Conservation (phyloP, 2,329 filamentous ascomycete species). For the Colletotrichum endophyticum region DNA sequence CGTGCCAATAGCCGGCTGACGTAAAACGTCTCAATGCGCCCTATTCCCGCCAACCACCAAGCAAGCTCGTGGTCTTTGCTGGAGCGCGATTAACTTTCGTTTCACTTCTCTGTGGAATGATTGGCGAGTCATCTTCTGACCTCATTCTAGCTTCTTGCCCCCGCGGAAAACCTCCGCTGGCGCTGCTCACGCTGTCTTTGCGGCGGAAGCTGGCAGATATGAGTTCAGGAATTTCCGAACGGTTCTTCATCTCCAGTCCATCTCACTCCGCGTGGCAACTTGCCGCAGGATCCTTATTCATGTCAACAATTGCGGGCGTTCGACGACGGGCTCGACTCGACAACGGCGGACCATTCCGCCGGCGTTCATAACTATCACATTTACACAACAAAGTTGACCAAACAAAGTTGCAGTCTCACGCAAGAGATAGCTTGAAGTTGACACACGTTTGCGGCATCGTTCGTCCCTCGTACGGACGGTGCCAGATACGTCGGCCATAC, state of each 20-base stretch:
- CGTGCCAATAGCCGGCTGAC: not conserved
- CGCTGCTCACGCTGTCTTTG: not conserved
- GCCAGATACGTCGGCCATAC: not conserved
- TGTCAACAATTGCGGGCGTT: not conserved
- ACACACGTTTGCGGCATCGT: not conserved
- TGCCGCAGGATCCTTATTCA: not conserved
- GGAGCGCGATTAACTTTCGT: not conserved
- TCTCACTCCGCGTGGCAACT: not conserved
- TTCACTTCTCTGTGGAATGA: not conserved
- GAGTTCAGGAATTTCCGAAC: not conserved
- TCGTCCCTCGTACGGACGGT: not conserved
- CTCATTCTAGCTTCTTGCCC: not conserved
- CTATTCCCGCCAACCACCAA: not conserved
- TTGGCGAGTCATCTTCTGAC: not conserved
- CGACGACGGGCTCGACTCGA: not conserved
- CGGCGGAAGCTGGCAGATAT: not conserved
- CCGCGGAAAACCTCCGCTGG: not conserved
- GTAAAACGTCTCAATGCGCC: not conserved
- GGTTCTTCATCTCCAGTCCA: not conserved
- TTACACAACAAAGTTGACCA: not conserved
- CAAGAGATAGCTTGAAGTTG: not conserved
- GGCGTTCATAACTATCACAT: not conserved
- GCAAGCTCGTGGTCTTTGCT: not conserved
- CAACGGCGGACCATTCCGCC: not conserved
- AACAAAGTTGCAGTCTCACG: not conserved